Evolutionary conservation across 2,329 filamentous ascomycete species (phyloP).

Genomic region (Arthrobotrys conoides): DNA sequence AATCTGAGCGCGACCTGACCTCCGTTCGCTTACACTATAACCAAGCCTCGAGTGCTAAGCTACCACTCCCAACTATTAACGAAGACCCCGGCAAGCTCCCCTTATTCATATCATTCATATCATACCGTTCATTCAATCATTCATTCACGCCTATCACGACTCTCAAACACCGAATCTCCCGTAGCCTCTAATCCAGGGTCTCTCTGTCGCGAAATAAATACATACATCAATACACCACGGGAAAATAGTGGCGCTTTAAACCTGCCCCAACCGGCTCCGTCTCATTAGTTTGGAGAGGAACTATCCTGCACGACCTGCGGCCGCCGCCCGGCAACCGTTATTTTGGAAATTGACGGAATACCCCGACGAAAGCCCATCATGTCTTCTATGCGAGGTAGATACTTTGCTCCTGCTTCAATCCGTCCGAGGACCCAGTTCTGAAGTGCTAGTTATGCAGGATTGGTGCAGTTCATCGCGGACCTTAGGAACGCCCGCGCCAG

Average conservation of each 20-base stretch:
- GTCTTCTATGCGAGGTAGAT: conserved; percentile 65
- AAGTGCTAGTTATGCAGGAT: conserved; percentile 69
- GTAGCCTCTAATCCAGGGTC: neutral
- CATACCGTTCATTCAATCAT: neutral
- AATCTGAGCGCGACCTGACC: conserved; percentile 11
- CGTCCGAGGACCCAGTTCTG: conserved; percentile 23
- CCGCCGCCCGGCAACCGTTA: conserved; percentile 38
- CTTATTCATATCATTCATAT: conserved; percentile 32
- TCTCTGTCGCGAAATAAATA: conserved; percentile 8
- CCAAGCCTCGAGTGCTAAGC: conserved; percentile 4
- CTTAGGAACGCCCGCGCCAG: conserved; percentile 92
- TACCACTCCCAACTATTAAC: neutral
- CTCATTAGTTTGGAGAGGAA: conserved; percentile 9
- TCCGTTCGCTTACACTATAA: conserved; percentile 21
- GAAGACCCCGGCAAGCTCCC: conserved; percentile 41
- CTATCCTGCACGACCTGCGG: conserved; percentile 14
- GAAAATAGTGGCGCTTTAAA: neutral
- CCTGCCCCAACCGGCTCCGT: neutral
- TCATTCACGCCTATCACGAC: neutral
- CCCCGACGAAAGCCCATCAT: conserved; percentile 60
- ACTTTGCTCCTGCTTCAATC: conserved; percentile 5
- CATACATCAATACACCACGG: neutral
- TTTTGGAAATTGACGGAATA: conserved; percentile 34
- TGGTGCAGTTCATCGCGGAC: conserved; percentile 99
- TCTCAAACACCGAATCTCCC: conserved; percentile 12